Evolutionary conservation across 2,329 filamentous ascomycete species (phyloP).

Genomic region (Monosporascus sp.): DNA sequence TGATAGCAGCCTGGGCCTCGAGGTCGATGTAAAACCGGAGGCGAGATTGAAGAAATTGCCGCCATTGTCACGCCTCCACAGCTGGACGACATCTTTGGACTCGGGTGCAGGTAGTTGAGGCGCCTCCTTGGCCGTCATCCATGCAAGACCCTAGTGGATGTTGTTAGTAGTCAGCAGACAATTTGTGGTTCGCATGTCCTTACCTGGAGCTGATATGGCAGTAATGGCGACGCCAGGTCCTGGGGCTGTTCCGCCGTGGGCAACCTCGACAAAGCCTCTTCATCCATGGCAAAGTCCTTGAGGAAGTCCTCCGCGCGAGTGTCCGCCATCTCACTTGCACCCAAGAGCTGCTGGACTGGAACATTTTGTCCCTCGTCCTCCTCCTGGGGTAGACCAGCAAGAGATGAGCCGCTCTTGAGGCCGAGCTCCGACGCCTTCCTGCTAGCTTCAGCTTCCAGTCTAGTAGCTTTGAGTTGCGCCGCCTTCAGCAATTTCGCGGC

Average conservation of each 20-base stretch:
- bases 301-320: constrained; percentile 60
- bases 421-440: constrained; percentile 35
- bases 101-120: constrained; percentile 57
- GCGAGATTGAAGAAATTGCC: constrained; percentile 60
- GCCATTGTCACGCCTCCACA: constrained; percentile 62
- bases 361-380: constrained; percentile 30
- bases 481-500: constrained; percentile 57
- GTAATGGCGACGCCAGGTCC: constrained; percentile 58
- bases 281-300: constrained; percentile 66
- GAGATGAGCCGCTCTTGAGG: constrained; percentile 33
- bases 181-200: constrained; percentile 4
- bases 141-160: constrained; percentile 63
- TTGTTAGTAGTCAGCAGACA: constrained; percentile 2
- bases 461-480: constrained; percentile 51
- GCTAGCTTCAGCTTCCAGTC: constrained; percentile 46
- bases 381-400: constrained; percentile 24
- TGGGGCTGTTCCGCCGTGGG: constrained; percentile 66
- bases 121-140: constrained; percentile 73
- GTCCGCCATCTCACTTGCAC: constrained; percentile 62
- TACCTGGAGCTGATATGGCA: constrained; percentile 72
- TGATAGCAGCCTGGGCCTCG: constrained; percentile 59
- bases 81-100: constrained; percentile 61
- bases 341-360: constrained; percentile 59
- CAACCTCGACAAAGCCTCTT: constrained; percentile 65
- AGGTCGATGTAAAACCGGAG: constrained; percentile 59